Evolutionary conservation across 2,329 filamentous ascomycete genomes (phyloP), one percentile per base, ranked within the genome.

Genomic region (Stagonosporopsis tanaceti): DNA sequence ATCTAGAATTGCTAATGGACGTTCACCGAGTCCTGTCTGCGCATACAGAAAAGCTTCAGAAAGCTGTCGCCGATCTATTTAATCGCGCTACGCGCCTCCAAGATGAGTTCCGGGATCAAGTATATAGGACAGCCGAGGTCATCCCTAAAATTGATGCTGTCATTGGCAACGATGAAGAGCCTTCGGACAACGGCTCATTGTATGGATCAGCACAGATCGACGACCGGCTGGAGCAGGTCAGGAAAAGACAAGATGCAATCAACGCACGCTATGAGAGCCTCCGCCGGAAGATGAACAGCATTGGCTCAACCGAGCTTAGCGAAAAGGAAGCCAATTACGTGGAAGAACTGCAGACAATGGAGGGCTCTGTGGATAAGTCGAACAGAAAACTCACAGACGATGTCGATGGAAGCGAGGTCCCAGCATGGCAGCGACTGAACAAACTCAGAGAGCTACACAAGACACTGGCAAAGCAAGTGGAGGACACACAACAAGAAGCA

Each of bases 41-140:
- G 9, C 89, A 93, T 74, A 92, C 89, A 0, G 82, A 89, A 64
- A 82, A 81, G 11, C 81, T 93, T 11, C 89, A 89, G 15, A 79
- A 85, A 40, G 90, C 89, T 1, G 90, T 89, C 0, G 85, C 89
- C 1, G 89, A 92, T 66, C 80, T 93, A 6, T 93, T 93, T 77
- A 82, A 87, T 25, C 84, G 87, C 52, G 91, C 89, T 60, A 84
- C 89, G 64, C 82, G 86, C 42, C 81, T 93, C 25, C 87, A 89
- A 66, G 79, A 81, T 17, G 89, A 93, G 69, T 81, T 93, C 39
- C 81, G 80, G 61, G 85, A 87, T 60, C 90, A 93, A 70, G 83
- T 93, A 24, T 78, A 78, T 59, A 87, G 88, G 64, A 87, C 86
- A 27, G 85, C 86, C 51, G 85, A 89, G 66, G 83, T 91, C 38